A percentile compares a stretch with the other conserved stretches of the same genome.
These are phyloP conservation scores for Aspergillus aculeatus DNA, from an alignment of 2,329 filamentous ascomycete species.

Conservation along the genomic window DNA sequence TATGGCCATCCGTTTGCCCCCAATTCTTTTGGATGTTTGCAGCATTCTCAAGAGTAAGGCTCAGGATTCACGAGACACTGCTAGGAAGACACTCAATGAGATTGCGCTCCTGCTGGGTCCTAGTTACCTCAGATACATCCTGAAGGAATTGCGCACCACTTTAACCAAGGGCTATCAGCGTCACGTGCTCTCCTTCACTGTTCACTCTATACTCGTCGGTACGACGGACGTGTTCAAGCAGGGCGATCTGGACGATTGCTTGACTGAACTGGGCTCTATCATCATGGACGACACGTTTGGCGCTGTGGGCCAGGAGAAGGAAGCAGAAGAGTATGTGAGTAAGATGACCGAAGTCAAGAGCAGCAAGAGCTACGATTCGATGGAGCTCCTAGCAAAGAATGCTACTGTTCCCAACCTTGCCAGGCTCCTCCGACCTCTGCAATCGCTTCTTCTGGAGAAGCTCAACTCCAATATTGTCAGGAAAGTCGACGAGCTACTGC, in stretches of 20 bases:
- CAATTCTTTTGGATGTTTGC: constrained; percentile 86
- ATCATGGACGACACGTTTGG: constrained; percentile 99
- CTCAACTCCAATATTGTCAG: constrained; percentile 78
- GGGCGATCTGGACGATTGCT: constrained; percentile 86
- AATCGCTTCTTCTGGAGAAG: constrained; percentile 76
- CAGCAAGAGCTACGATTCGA: constrained; percentile 96
- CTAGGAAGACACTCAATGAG: constrained; percentile 80
- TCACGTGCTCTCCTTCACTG: constrained; percentile 90
- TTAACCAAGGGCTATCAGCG: constrained; percentile 85
- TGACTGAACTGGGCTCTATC: constrained; percentile 72
- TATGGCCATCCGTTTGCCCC: constrained; percentile 71
- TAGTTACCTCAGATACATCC: constrained; percentile 82
- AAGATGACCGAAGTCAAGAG: constrained; percentile 98
- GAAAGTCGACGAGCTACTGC: constrained; percentile 86
- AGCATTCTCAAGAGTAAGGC: constrained; percentile 88
- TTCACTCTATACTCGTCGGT: constrained; percentile 84
- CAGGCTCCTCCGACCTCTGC: constrained; percentile 74
- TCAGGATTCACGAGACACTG: constrained; percentile 85
- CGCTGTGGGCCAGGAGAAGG: constrained; percentile 87
- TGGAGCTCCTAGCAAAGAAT: constrained; percentile 85
- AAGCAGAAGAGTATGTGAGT: constrained; percentile 90
- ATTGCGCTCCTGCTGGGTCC: constrained; percentile 80
- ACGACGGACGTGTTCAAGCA: constrained; percentile 70
- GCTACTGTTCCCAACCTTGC: constrained; percentile 73
- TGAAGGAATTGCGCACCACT: constrained; percentile 83